phyloP scores from a whole-genome alignment of 352 stramenopile species.

The Globisporangium spinosum region DNA sequence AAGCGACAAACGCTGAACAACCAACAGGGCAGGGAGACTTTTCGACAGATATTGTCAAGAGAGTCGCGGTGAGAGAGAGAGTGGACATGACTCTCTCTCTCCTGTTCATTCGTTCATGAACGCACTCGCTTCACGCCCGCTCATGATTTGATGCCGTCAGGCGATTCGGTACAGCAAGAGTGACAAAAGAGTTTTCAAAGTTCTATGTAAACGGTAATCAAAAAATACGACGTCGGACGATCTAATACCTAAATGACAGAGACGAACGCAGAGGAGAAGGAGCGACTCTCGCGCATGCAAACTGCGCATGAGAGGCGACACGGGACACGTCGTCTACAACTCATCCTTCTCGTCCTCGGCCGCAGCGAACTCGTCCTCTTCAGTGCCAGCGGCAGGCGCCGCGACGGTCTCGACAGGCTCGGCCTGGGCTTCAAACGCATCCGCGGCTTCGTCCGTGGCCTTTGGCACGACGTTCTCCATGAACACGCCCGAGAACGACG shows the following conservation, averaged over 20 bases:
- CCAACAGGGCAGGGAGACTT: no score
- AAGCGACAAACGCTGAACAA: no score
- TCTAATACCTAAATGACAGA: slow-evolving; percentile 2
- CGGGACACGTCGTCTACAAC: slow-evolving; percentile 26
- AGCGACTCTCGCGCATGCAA: neutral
- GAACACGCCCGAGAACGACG: slow-evolving; percentile 55
- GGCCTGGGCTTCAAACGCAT: slow-evolving; percentile 22
- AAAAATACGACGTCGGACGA: neutral
- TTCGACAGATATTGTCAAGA: no score
- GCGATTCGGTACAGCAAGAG: neutral
- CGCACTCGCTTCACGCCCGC: no score
- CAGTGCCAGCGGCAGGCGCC: slow-evolving; percentile 12
- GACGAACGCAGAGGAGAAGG: neutral
- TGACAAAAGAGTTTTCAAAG: neutral
- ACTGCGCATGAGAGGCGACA: neutral
- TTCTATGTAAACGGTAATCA: slow-evolving; percentile 8
- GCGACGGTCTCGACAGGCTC: slow-evolving; percentile 20
- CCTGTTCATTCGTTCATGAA: no score
- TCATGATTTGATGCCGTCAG: no score
- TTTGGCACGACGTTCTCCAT: slow-evolving; percentile 56
- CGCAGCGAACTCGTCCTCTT: slow-evolving; percentile 58
- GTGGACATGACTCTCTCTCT: no score
- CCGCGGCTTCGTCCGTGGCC: slow-evolving; percentile 20
- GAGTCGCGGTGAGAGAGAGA: no score
- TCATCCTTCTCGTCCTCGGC: slow-evolving; percentile 43